These are phyloP conservation scores for Prunus padus DNA, from an alignment of 306 rosid species.

Conservation along the genomic window DNA sequence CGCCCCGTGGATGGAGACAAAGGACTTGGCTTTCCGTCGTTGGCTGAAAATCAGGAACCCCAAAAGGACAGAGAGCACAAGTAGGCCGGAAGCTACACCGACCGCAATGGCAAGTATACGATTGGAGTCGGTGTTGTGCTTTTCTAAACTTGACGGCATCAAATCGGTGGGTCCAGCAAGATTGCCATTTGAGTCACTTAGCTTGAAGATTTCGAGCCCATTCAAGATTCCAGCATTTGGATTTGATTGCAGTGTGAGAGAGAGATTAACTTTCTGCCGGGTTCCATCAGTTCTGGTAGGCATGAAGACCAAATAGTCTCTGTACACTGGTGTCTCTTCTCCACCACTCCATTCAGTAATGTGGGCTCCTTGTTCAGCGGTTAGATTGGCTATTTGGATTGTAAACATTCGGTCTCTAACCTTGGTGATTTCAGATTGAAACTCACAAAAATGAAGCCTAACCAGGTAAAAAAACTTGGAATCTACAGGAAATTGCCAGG, in stretches of 20 bases:
- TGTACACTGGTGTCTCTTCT: background rate
- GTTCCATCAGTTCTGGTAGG: rapidly evolving
- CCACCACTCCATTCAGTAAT: conserved; percentile 10
- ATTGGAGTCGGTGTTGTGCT: no score
- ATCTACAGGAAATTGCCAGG: conserved; percentile 18
- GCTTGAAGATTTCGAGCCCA: conserved; percentile 53
- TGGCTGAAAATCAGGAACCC: background rate
- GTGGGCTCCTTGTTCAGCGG: background rate
- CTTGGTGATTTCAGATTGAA: background rate
- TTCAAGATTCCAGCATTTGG: conserved; percentile 32
- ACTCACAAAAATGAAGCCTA: conserved; percentile 41
- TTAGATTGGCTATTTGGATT: conserved; percentile 23
- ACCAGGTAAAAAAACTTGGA: conserved; percentile 25
- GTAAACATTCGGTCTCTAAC: background rate
- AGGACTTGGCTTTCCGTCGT: background rate
- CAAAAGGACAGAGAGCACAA: background rate
- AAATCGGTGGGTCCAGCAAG: conserved; percentile 41
- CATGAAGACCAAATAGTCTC: conserved; percentile 11
- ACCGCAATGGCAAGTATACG: background rate
- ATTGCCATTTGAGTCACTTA: background rate
- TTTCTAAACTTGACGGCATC: no score
- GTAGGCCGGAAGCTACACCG: conserved; percentile 4
- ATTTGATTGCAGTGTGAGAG: conserved; percentile 13
- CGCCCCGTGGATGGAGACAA: background rate
- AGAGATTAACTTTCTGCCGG: conserved; percentile 14